Base-by-base conservation (phyloP, 179 eudicot species). In the Beta corolliflora region DNA sequence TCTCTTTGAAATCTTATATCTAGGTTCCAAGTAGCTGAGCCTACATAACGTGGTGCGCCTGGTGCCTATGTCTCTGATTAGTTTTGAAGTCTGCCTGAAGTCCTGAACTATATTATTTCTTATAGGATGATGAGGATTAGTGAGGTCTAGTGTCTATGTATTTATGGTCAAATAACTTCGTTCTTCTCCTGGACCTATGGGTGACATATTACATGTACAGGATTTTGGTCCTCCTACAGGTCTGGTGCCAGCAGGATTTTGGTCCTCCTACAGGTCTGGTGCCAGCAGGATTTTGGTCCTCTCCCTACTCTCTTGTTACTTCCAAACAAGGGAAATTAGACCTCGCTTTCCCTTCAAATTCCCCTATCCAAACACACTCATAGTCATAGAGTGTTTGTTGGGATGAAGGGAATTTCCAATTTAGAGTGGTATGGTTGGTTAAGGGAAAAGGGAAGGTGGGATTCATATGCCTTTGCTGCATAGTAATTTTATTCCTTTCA, bases 1-100 rank as follows among this genome's bases (percentile, higher is more conserved):
- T 61, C 64, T 63, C 15, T 54, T 45, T 74, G 53, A 23, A 18
- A 44, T 60, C 9, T 55, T 76, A 18, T 23, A 48, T 56, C 69
- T 83, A 69, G 73, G 70, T 83, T 76, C 63, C 61, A 18, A 58
- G 68, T 65, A 78, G 60, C n/a, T 45, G 60, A 53, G 71, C 61
- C 61, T 25, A 64, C 23, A 56, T 21, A 64, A 54, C 45, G 4
- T 66, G 46, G 16, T 59, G 48, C 52, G 9, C 41, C 41, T 36
- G 41, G 41, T 3, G 41, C 41, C 41, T 36, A 36, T 36, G 48
- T 31, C 53, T 70, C 52, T 31, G 11, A 23, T 66, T 16, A 58
- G 13, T 68, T 23, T 52, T 68, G 55, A 48, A 52, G 5, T 56
- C 25, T 68, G n/a, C 69, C 5, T 71, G 23, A 46, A 46, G 41